Evolutionary conservation across 257 asterid genomes (phyloP).

Genomic region (Rehmannia glutinosa): DNA sequence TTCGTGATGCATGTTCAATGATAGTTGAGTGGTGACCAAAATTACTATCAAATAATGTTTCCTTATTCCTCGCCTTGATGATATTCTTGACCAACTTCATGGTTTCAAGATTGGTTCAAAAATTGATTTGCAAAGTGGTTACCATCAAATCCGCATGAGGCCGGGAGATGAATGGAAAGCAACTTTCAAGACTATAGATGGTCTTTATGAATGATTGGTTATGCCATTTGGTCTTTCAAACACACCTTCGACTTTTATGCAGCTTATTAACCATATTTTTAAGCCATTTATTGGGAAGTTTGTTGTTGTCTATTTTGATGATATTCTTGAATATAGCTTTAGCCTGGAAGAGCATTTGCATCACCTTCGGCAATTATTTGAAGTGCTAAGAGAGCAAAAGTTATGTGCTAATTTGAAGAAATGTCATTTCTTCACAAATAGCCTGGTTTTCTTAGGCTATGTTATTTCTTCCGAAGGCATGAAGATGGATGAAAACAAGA

Average conservation of each 20-base stretch:
- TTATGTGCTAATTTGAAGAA: neutral
- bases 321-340: no score
- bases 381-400: neutral
- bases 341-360: neutral
- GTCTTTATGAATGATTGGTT: neutral
- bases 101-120: constrained; percentile 1
- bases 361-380: neutral
- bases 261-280: constrained; percentile 6
- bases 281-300: no score
- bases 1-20: neutral
- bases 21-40: neutral
- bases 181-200: neutral
- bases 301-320: neutral
- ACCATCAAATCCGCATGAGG: neutral
- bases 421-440: neutral
- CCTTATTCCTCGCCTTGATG: constrained; percentile 1
- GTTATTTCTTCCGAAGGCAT: neutral
- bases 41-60: constrained; percentile 6
- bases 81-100: constrained; percentile 6
- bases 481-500: no score
- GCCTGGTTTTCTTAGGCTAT: neutral
- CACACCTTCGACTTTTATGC: constrained; percentile 2
- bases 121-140: neutral
- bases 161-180: no score
- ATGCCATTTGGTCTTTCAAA: constrained; percentile 11